These are phyloP conservation scores for Monosporascus sp. DNA, from an alignment of 2,329 filamentous ascomycete species.

Conservation along the genomic window DNA sequence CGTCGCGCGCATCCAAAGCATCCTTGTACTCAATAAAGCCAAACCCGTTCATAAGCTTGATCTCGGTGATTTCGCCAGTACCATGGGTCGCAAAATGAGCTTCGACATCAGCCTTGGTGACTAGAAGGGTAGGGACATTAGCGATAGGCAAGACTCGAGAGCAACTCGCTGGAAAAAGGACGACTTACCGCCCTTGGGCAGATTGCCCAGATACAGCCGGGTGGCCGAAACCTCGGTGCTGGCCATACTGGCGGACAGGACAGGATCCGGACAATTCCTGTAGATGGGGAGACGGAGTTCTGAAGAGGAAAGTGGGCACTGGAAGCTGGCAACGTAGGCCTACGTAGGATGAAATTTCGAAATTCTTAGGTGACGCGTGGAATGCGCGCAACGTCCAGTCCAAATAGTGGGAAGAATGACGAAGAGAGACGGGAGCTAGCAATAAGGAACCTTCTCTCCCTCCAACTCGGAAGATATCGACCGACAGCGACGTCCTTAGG, in stretches of 20 bases:
- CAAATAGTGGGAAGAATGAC: too few species aligned
- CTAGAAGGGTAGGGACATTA: slow-evolving; percentile 13
- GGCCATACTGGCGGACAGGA: background rate
- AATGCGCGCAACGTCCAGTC: too few species aligned
- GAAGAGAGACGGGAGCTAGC: too few species aligned
- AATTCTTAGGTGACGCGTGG: too few species aligned
- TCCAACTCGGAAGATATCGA: too few species aligned
- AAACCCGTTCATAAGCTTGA: slow-evolving; percentile 99
- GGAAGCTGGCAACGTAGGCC: too few species aligned
- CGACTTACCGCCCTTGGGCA: slow-evolving; percentile 86
- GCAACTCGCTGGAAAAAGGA: slow-evolving; percentile 7
- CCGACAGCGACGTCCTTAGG: background rate
- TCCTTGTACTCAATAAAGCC: slow-evolving; percentile 99
- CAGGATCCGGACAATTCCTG: background rate
- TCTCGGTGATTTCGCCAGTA: slow-evolving; percentile 94
- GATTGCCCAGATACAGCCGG: slow-evolving; percentile 94
- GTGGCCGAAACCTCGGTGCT: slow-evolving; percentile 83
- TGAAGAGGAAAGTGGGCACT: background rate
- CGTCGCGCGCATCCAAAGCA: slow-evolving; percentile 94
- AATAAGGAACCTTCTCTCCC: too few species aligned
- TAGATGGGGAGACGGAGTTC: background rate
- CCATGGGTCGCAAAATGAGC: slow-evolving; percentile 93
- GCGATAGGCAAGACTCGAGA: slow-evolving; percentile 3
- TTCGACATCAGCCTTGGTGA: slow-evolving; percentile 93
- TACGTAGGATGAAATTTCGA: too few species aligned